Conservation (phyloP, 2,329 filamentous ascomycete species). For the Lachnellula arida region DNA sequence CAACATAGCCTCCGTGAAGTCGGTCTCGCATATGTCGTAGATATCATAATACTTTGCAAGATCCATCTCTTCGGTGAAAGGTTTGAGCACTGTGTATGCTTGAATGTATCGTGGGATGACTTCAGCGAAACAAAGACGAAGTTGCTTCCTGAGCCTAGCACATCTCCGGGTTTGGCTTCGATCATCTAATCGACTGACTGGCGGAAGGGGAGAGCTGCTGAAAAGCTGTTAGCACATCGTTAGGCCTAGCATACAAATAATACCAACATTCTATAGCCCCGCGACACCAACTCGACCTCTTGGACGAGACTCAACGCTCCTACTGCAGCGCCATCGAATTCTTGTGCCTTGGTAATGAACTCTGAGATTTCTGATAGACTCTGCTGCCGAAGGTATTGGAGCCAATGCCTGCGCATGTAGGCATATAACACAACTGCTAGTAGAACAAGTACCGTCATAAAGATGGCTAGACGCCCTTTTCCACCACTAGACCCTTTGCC, state of each 20-base stretch:
- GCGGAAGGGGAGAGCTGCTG: slow-evolving; percentile 83
- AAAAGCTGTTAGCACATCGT: slow-evolving; percentile 13
- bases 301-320: slow-evolving; percentile 80
- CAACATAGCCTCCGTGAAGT: slow-evolving; percentile 64
- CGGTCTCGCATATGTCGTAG: slow-evolving; percentile 71
- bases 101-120: slow-evolving; percentile 69
- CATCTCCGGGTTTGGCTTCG: slow-evolving; percentile 75
- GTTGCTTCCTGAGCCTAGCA: slow-evolving; percentile 68
- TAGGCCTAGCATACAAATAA: background rate
- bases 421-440: slow-evolving; percentile 59
- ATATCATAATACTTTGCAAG: slow-evolving; percentile 91
- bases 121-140: slow-evolving; percentile 65
- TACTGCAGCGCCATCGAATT: slow-evolving; percentile 72
- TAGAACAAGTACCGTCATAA: slow-evolving; percentile 43
- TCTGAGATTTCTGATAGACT: slow-evolving; percentile 63
- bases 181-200: slow-evolving; percentile 88
- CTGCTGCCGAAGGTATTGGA: slow-evolving; percentile 72
- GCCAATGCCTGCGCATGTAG: slow-evolving; percentile 74
- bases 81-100: slow-evolving; percentile 62
- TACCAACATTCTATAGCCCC: slow-evolving; percentile 77
- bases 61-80: slow-evolving; percentile 72
- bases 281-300: slow-evolving; percentile 91
- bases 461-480: slow-evolving; percentile 49
- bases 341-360: slow-evolving; percentile 70
- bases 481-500: slow-evolving; percentile 48